Evolutionary conservation across 1,139 yeast genomes (phyloP), one percentile per base, ranked within the genome.

Genomic region (Pichia sp.): DNA sequence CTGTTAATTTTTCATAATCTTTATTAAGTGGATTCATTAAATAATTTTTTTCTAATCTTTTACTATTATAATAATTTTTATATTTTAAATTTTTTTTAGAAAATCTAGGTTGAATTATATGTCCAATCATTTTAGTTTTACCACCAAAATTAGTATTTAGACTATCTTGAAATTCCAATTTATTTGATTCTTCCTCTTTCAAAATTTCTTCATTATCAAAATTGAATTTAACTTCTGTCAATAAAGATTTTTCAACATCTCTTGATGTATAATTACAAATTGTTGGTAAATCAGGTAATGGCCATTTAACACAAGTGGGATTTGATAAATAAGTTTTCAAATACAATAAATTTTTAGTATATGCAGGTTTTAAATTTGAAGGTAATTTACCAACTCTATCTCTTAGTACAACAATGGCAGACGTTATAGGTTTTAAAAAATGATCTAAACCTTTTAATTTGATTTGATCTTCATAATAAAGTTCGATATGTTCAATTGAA

Each of bases 381-480:
- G 96, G 95, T 46, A 91, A 67, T 45, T 80, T 77, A 7, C 98
- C 98, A n/a, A 87, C 89, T 56, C 83, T 77, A 60, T 86, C 95
- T 61, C 96, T 73, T 51, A 89, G 69, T 45, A 91, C 89, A 5
- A 90, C 96, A 18, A 87, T 78, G 1, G 96, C 89, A 0, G 96
- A 88, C 2, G 91, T 82, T 22, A 87, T 80, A 46, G 80, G 80
- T 58, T 81, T 84, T 50, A 87, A 70, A 61, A 80, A 80, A 29
- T 76, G 74, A 22, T 52, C 52, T 11, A 48, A 18, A 19, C 46
- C 27, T 71, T 58, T 53, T 54, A 68, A 13, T 64, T 63, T 52
- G 74, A 69, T 28, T 64, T 62, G 34, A 62, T 62, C 33, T 61
- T 64, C 52, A 60, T 59, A 67, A 67, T 69, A 34, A 33, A 45